Evolutionary conservation across 2,329 filamentous ascomycete genomes (phyloP).

Genomic region (Monilinia laxa): DNA sequence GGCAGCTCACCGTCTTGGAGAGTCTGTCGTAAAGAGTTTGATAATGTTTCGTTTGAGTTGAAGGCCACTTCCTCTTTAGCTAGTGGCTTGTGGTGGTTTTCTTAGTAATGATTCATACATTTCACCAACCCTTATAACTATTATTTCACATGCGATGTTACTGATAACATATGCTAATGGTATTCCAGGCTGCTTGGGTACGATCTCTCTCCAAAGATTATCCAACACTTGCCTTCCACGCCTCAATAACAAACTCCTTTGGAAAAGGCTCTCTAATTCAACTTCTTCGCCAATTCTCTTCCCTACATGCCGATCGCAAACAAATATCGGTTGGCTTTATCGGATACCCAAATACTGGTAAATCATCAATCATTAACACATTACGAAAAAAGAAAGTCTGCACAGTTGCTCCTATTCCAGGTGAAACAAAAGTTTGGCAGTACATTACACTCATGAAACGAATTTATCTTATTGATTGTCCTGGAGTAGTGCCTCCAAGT

Average conservation of each 20-base stretch:
- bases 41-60: constrained; percentile 97
- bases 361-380: constrained; percentile 96
- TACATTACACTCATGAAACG: constrained; percentile 95
- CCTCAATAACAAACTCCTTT: constrained; percentile 92
- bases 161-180: constrained; percentile 37
- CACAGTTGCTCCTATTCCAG: constrained; percentile 89
- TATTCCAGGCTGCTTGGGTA: constrained; percentile 83
- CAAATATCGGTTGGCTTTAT: constrained; percentile 82
- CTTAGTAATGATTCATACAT: constrained; percentile 99
- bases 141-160: constrained; percentile 4
- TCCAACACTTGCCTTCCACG: constrained; percentile 92
- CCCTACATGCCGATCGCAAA: constrained; percentile 84
- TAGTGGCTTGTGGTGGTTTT: constrained; percentile 72
- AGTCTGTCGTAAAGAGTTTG: constrained; percentile 63
- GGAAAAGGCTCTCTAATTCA: constrained; percentile 94
- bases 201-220: constrained; percentile 83
- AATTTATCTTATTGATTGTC: constrained; percentile 94
- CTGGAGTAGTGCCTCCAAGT: constrained; percentile 91
- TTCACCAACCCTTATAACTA: constrained; percentile 47
- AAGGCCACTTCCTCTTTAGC: constrained; percentile 68
- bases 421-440: constrained; percentile 97
- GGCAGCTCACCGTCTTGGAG: constrained; percentile 86
- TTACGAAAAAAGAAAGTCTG: constrained; percentile 92
- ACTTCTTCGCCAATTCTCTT: constrained; percentile 87
- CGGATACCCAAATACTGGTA: constrained; percentile 90